These are phyloP conservation scores for Suillus luteus DNA, from an alignment of 768 basidiomycete species.

Conservation along the genomic window DNA sequence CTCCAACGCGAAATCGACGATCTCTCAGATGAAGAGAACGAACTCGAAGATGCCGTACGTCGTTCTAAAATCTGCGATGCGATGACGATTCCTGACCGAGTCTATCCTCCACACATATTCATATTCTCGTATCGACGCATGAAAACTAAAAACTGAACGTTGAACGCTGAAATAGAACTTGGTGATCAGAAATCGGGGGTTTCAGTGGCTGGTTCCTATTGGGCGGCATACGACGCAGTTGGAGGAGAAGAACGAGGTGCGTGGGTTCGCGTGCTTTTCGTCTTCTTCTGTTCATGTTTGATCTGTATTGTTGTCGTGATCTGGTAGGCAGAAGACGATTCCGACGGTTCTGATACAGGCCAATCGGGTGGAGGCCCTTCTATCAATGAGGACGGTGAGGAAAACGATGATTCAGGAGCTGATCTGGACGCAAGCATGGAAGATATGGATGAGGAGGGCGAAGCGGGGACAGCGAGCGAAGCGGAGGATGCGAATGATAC, in stretches of 20 bases:
- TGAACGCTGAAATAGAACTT: conserved; percentile 44
- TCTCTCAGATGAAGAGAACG: conserved; percentile 80
- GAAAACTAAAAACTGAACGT: neutral
- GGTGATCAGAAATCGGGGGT: conserved; percentile 66
- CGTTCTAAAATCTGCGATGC: neutral
- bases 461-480: neutral
- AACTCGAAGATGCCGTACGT: conserved; percentile 74
- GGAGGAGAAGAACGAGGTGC: conserved; percentile 85
- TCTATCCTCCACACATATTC: neutral
- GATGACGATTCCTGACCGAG: neutral
- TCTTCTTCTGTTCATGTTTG: neutral
- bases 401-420: conserved; percentile 41
- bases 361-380: conserved; percentile 34
- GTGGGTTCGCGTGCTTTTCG: conserved; percentile 19
- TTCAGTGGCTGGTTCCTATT: conserved; percentile 68
- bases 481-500: neutral
- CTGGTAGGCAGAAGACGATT: conserved; percentile 38
- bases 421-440: conserved; percentile 41
- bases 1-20: conserved; percentile 79
- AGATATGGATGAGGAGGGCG: conserved; percentile 43
- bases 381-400: conserved; percentile 33
- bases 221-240: conserved; percentile 72
- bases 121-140: neutral
- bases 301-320: neutral
- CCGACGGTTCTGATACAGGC: conserved; percentile 34